Conservation (phyloP, 352 stramenopile species). For the Phytophthora tubulina region DNA sequence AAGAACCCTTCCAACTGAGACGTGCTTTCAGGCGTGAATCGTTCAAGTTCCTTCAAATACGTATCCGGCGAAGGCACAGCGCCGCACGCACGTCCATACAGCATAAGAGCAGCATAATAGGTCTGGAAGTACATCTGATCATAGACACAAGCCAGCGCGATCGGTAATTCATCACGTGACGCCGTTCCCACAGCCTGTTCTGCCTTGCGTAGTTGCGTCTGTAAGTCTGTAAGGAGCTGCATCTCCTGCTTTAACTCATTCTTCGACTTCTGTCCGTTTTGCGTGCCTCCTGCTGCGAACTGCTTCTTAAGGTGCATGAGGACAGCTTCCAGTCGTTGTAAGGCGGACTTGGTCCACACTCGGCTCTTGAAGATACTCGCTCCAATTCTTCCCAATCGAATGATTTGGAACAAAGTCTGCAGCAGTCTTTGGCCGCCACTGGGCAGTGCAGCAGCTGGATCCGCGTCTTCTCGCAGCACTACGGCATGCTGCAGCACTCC, state of each 20-base stretch:
- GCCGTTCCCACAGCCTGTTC: slow-evolving; percentile 56
- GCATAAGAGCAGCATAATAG: slow-evolving; percentile 77
- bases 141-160: slow-evolving; percentile 68
- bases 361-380: slow-evolving; percentile 67
- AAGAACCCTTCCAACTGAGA: slow-evolving; percentile 65
- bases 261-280: slow-evolving; percentile 75
- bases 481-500: slow-evolving; percentile 75
- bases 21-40: slow-evolving; percentile 49
- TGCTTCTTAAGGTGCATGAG: slow-evolving; percentile 65
- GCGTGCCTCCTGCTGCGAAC: slow-evolving; percentile 58
- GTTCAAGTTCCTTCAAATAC: slow-evolving; percentile 69
- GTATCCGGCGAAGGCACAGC: slow-evolving; percentile 65
- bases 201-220: slow-evolving; percentile 58
- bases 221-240: slow-evolving; percentile 62
- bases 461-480: slow-evolving; percentile 49
- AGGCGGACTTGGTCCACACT: slow-evolving; percentile 64
- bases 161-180: slow-evolving; percentile 64
- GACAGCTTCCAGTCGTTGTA: slow-evolving; percentile 61
- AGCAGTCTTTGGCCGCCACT: slow-evolving; percentile 76
- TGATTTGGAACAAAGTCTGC: slow-evolving; percentile 63
- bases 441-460: slow-evolving; percentile 28
- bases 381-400: slow-evolving; percentile 63
- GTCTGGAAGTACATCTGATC: slow-evolving; percentile 88
- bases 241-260: slow-evolving; percentile 63
- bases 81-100: slow-evolving; percentile 73